Conservation (phyloP, 2,329 filamentous ascomycete genomes). For the Cadophora gregata region DNA sequence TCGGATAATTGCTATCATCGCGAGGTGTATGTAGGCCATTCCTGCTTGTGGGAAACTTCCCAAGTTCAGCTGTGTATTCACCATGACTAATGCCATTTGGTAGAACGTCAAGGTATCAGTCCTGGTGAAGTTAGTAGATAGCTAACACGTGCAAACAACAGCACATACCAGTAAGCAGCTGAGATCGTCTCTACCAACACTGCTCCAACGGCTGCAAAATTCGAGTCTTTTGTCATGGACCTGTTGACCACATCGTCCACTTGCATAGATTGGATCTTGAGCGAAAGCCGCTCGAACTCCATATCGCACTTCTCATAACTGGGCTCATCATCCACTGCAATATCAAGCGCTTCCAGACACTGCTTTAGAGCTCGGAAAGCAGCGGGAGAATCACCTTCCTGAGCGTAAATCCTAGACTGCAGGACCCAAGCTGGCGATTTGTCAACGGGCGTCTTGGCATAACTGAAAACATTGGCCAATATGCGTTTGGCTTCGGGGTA, state of each 20-base stretch:
- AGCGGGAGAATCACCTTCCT: slow-evolving; percentile 71
- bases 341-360: slow-evolving; percentile 72
- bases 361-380: slow-evolving; percentile 74
- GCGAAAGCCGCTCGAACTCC: slow-evolving; percentile 70
- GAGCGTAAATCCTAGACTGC: slow-evolving; percentile 77
- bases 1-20: slow-evolving; percentile 69
- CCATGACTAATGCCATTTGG: slow-evolving; percentile 69
- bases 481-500: slow-evolving; percentile 70
- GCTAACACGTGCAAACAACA: neutral
- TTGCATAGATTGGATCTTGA: slow-evolving; percentile 64
- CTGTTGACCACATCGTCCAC: slow-evolving; percentile 52
- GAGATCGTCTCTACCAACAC: slow-evolving; percentile 73
- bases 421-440: slow-evolving; percentile 86
- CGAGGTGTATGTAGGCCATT: slow-evolving; percentile 70
- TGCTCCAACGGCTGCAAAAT: slow-evolving; percentile 68
- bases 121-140: neutral
- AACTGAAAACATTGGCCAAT: slow-evolving; percentile 71
- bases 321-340: slow-evolving; percentile 68
- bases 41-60: slow-evolving; percentile 74
- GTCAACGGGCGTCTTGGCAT: slow-evolving; percentile 75
- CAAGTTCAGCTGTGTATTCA: slow-evolving; percentile 66
- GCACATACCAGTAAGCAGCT: slow-evolving; percentile 69
- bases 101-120: slow-evolving; percentile 75
- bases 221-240: slow-evolving; percentile 54
- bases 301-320: slow-evolving; percentile 79